These are phyloP conservation scores for Silene vulgaris DNA, from an alignment of 179 eudicot genomes.

Conservation along the genomic window DNA sequence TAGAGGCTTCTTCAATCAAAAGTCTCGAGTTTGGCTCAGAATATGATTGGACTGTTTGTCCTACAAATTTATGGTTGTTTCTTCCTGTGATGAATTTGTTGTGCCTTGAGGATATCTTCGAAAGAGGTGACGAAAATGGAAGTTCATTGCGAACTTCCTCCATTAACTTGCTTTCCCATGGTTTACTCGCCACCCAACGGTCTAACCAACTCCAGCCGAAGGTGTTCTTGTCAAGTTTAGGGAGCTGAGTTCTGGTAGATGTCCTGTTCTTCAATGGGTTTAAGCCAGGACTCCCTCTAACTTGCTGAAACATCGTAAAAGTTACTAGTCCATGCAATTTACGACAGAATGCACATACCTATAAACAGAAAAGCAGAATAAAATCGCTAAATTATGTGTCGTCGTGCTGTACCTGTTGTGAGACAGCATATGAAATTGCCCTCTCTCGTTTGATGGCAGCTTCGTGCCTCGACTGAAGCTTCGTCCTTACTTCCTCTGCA, in stretches of 20 bases:
- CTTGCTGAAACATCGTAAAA: conserved; percentile 36
- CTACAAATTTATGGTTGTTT: conserved; percentile 34
- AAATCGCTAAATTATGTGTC: background rate
- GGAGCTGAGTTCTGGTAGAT: conserved; percentile 22
- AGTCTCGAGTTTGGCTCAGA: conserved; percentile 40
- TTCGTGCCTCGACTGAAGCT: conserved; percentile 71
- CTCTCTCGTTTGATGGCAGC: conserved; percentile 81
- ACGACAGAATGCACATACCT: too few relatives aligned
- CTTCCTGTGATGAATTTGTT: conserved; percentile 25
- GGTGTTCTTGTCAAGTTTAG: conserved; percentile 34
- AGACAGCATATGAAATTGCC: conserved; percentile 56
- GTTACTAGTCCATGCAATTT: too few relatives aligned
- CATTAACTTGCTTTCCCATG: conserved; percentile 59
- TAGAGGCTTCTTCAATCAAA: conserved; percentile 47
- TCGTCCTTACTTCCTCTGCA: conserved; percentile 58
- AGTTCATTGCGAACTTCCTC: conserved; percentile 40
- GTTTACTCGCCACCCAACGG: conserved; percentile 69
- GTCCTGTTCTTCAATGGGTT: conserved; percentile 38
- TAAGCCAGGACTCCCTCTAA: conserved; percentile 35
- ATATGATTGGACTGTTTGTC: conserved; percentile 33
- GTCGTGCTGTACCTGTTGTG: conserved; percentile 51
- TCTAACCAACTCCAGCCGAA: conserved; percentile 63
- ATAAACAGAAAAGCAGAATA: too few relatives aligned
- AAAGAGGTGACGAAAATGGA: conserved; percentile 34
- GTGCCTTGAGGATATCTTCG: conserved; percentile 24